phyloP scores from a whole-genome alignment of 306 rosid genomes.

The Begonia loranthoides region DNA sequence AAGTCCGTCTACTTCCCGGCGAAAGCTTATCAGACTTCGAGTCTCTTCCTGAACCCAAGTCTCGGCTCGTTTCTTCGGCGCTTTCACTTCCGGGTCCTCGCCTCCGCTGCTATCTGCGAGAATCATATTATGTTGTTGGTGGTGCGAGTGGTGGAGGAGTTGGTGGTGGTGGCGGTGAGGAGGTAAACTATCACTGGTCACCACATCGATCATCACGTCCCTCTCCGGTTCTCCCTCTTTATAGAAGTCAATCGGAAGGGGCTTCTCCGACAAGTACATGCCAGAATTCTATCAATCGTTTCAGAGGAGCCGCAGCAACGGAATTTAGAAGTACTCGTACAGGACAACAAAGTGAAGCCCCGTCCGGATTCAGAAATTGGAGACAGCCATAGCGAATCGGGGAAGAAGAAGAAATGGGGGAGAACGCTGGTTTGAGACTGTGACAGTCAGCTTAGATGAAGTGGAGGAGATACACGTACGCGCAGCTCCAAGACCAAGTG shows the following conservation, averaged over 20 bases:
- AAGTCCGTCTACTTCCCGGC: slow-evolving; percentile 63
- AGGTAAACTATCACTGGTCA: slow-evolving; percentile 13
- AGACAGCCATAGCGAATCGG: too few relatives aligned
- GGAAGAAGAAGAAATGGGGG: too few relatives aligned
- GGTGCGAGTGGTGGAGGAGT: slow-evolving; percentile 21
- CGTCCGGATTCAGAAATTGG: too few relatives aligned
- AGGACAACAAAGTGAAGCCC: too few relatives aligned
- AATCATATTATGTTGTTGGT: slow-evolving; percentile 29
- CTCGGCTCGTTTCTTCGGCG: slow-evolving; percentile 92
- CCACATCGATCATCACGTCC: slow-evolving; percentile 72
- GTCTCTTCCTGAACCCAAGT: slow-evolving; percentile 99
- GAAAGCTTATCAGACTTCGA: slow-evolving; percentile 47
- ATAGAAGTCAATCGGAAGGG: slow-evolving; percentile 60
- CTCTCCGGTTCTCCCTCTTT: slow-evolving; percentile 35
- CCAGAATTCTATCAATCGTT: too few relatives aligned
- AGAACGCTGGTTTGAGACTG: too few relatives aligned
- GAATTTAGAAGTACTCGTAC: too few relatives aligned
- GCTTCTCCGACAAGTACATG: slow-evolving; percentile 73
- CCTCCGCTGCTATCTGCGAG: slow-evolving; percentile 59
- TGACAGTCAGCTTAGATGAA: too few relatives aligned
- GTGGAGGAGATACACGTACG: too few relatives aligned
- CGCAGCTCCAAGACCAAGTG: too few relatives aligned
- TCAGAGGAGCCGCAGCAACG: too few relatives aligned
- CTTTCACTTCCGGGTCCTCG: slow-evolving; percentile 80
- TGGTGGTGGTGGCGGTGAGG: slow-evolving; percentile 17